Percentiles rank a stretch among this genome's conserved stretches.
Evolutionary conservation across 371 early-diverging fungal genomes (phyloP).

Genomic region (Actinomortierella wolfii): DNA sequence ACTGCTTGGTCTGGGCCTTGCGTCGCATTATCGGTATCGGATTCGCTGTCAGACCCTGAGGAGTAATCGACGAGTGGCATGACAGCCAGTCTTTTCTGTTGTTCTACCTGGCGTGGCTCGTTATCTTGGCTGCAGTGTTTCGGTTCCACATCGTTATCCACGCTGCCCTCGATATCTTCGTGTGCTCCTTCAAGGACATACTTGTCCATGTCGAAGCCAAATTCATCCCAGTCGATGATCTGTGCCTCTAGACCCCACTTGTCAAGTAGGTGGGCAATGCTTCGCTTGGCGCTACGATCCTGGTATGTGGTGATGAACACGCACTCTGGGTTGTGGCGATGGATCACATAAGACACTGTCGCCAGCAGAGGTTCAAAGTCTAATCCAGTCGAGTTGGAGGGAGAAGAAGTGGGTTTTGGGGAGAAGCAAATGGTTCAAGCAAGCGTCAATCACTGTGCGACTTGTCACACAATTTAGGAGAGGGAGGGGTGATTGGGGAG

Average conservation of each 20-base stretch:
- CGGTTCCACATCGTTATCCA: not conserved
- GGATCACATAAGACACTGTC: constrained; percentile 52
- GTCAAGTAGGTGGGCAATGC: constrained; percentile 55
- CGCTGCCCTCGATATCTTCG: not conserved
- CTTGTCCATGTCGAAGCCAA: constrained; percentile 51
- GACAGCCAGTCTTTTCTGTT: constrained; percentile 10
- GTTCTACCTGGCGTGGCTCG: constrained; percentile 5
- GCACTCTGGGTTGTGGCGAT: constrained; percentile 53
- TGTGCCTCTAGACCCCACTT: constrained; percentile 56
- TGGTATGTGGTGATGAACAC: constrained; percentile 60
- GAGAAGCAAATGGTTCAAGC: not conserved
- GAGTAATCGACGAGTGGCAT: constrained; percentile 28
- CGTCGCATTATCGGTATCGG: constrained; percentile 10
- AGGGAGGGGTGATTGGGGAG: too few species aligned
- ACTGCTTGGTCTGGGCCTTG: not conserved
- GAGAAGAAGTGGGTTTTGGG: not conserved
- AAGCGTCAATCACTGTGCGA: too few species aligned
- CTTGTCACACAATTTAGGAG: too few species aligned
- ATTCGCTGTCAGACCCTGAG: constrained; percentile 24
- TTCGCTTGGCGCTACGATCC: constrained; percentile 61
- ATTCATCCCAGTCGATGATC: constrained; percentile 49
- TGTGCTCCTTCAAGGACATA: constrained; percentile 27
- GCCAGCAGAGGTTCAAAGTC: constrained; percentile 61
- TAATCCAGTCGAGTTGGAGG: constrained; percentile 10
- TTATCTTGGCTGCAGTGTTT: not conserved